phyloP scores from a whole-genome alignment of 1,139 yeast genomes.

The Candida glucosophila region DNA sequence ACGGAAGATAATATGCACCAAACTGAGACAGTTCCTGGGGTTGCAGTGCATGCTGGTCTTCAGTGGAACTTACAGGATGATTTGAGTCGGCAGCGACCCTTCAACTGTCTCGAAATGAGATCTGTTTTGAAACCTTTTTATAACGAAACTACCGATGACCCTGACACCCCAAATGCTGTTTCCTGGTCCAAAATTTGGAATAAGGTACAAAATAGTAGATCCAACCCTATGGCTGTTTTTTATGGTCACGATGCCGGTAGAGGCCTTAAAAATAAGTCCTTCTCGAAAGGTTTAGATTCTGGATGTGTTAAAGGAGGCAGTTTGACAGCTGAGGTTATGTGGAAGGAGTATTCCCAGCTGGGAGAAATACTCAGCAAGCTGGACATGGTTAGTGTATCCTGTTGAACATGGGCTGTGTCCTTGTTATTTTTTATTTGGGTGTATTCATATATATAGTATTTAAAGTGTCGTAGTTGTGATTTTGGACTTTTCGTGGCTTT shows the following conservation, averaged over 20 bases:
- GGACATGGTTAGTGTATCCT: no score
- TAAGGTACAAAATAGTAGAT: slow-evolving; percentile 30
- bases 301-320: slow-evolving; percentile 73
- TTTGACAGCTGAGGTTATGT: slow-evolving; percentile 57
- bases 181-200: slow-evolving; percentile 65
- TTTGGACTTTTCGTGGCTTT: no score
- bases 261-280: slow-evolving; percentile 60
- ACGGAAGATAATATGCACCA: slow-evolving; percentile 13
- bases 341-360: no score
- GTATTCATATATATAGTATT: no score
- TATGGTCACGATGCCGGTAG: slow-evolving; percentile 87
- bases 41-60: slow-evolving; percentile 76
- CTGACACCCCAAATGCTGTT: slow-evolving; percentile 38
- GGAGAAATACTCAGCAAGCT: no score
- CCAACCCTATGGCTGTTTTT: slow-evolving; percentile 42
- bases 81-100: slow-evolving; percentile 53
- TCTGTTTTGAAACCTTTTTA: slow-evolving; percentile 50
- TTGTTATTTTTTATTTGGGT: no score
- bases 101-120: slow-evolving; percentile 54
- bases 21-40: slow-evolving; percentile 32
- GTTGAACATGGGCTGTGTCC: no score
- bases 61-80: slow-evolving; percentile 47
- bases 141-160: slow-evolving; percentile 46
- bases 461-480: no score
- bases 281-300: slow-evolving; percentile 72